A percentile compares a stretch with the other conserved stretches of the same genome.
Conservation (phyloP, 164 flowering plant genomes). For the Vitis amurensis region DNA sequence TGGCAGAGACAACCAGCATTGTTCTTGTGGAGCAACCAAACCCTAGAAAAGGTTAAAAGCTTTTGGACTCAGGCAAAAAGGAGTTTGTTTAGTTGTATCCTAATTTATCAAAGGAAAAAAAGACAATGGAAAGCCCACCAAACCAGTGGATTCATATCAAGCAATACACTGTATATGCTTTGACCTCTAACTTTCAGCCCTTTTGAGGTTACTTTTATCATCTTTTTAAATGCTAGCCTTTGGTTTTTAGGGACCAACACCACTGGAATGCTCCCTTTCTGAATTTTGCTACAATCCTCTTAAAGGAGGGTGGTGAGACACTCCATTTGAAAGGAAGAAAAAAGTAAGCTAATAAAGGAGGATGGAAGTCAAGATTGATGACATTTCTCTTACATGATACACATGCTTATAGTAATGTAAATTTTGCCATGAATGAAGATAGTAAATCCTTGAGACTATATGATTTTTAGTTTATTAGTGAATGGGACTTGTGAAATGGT, state of each 20-base stretch:
- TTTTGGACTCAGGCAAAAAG: slow-evolving; percentile 16
- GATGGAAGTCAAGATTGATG: not conserved
- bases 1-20: no score
- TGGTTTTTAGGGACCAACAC: not conserved
- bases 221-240: slow-evolving; percentile 17
- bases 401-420: not conserved
- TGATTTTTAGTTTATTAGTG: no score
- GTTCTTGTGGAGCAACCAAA: not conserved
- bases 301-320: not conserved
- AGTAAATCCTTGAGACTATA: not conserved
- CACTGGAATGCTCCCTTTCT: not conserved
- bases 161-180: slow-evolving; percentile 16
- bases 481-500: no score
- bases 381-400: not conserved
- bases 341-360: not conserved
- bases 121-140: slow-evolving; percentile 26
- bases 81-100: slow-evolving; percentile 2
- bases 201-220: slow-evolving; percentile 35
- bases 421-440: no score
- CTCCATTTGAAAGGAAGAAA: not conserved
- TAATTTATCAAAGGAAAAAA: not conserved
- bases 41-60: slow-evolving; percentile 18
- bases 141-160: slow-evolving; percentile 24
- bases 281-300: not conserved
- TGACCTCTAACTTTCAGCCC: slow-evolving; percentile 51